Conservation (phyloP, 345 rosid genomes). For the Lepidium aucheri region DNA sequence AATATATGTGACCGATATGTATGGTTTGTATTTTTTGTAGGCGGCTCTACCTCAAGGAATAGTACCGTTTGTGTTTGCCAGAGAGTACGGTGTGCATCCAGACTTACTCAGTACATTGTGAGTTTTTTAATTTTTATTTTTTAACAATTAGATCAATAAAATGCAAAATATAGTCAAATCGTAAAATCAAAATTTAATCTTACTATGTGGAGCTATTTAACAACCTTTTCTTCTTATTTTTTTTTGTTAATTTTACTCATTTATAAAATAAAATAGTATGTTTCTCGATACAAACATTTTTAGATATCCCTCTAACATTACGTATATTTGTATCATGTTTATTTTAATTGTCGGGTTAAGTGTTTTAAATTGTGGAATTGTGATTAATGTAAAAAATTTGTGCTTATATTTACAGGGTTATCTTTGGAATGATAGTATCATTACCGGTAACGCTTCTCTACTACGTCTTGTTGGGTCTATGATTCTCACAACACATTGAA, state of each 20-base stretch:
- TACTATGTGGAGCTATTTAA: too few relatives aligned
- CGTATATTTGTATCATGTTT: too few relatives aligned
- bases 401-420: slow-evolving; percentile 49
- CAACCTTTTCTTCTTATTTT: too few relatives aligned
- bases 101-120: slow-evolving; percentile 71
- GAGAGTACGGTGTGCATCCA: slow-evolving; percentile 68
- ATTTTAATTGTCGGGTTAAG: too few relatives aligned
- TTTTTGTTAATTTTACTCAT: too few relatives aligned
- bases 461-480: slow-evolving; percentile 53
- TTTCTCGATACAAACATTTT: too few relatives aligned
- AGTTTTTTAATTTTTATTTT: neutral
- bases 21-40: slow-evolving; percentile 24
- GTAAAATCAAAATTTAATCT: too few relatives aligned
- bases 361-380: neutral
- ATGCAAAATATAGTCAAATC: too few relatives aligned
- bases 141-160: neutral
- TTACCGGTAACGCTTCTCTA: slow-evolving; percentile 68
- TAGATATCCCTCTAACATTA: too few relatives aligned
- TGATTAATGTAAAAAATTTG: neutral
- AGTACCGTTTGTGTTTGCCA: slow-evolving; percentile 74
- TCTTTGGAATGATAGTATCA: slow-evolving; percentile 80
- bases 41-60: slow-evolving; percentile 85
- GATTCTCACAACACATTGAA: neutral
- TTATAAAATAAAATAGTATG: too few relatives aligned
- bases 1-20: neutral